These are phyloP conservation scores for Russula emetica DNA, from an alignment of 768 basidiomycete species.

Conservation along the genomic window DNA sequence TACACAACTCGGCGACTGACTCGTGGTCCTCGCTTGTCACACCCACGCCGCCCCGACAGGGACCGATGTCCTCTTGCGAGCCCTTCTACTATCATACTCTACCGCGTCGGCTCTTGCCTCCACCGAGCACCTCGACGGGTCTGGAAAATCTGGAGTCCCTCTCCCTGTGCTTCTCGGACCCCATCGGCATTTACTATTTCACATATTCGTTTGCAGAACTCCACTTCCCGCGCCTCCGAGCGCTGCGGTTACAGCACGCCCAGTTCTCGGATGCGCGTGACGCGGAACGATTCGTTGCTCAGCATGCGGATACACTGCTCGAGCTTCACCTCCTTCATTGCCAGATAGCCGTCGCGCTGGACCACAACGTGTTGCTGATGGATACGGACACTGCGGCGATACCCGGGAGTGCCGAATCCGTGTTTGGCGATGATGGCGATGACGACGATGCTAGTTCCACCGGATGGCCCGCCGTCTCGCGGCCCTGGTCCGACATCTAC, in stretches of 20 bases:
- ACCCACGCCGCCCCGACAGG: neutral
- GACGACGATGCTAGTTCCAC: neutral
- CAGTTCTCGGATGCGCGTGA: conserved; percentile 19
- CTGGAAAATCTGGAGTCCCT: conserved; percentile 14
- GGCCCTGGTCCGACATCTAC: conserved; percentile 19
- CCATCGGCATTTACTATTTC: conserved; percentile 9
- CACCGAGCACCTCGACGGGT: neutral
- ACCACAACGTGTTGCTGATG: neutral
- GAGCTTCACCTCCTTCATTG: conserved; percentile 18
- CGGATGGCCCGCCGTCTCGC: conserved; percentile 12
- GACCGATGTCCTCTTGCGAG: conserved; percentile 14
- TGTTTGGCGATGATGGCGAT: neutral
- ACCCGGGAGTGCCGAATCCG: neutral
- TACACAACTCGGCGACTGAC: conserved; percentile 2
- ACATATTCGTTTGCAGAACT: conserved; percentile 11
- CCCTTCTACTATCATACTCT: conserved; percentile 15
- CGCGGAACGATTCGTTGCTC: conserved; percentile 15
- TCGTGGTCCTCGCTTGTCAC: conserved; percentile 1
- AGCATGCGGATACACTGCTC: conserved; percentile 10
- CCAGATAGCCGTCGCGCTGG: conserved; percentile 12
- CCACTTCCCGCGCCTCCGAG: conserved; percentile 15
- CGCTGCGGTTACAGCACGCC: conserved; percentile 15
- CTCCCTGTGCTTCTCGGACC: conserved; percentile 17
- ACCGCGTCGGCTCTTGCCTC: neutral
- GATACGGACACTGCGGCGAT: neutral